Evolutionary conservation across 306 rosid genomes (phyloP).

Genomic region (Lablab purpureus): DNA sequence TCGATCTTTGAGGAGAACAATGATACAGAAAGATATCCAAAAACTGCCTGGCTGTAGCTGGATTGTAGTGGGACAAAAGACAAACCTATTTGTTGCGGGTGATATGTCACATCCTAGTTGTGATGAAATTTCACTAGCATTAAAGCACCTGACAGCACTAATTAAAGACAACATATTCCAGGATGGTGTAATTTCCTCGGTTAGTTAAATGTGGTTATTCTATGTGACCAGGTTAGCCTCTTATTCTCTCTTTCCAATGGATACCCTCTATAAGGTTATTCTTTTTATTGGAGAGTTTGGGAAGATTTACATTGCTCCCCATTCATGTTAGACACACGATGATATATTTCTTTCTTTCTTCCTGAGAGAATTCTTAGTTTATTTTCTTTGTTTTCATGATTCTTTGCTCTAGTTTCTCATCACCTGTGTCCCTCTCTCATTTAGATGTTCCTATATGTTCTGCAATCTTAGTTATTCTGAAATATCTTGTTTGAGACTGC

Average conservation of each 20-base stretch:
- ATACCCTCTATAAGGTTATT: constrained; percentile 40
- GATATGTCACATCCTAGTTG: constrained; percentile 59
- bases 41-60: constrained; percentile 82
- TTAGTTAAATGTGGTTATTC: constrained; percentile 40
- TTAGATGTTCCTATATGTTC: neutral
- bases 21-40: constrained; percentile 70
- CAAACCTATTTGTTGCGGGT: constrained; percentile 61
- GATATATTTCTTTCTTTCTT: constrained; percentile 40
- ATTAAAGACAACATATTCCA: constrained; percentile 56
- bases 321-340: constrained; percentile 2
- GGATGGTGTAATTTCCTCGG: constrained; percentile 28
- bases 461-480: constrained; percentile 5
- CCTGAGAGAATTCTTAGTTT: constrained; percentile 42
- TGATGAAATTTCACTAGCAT: constrained; percentile 56
- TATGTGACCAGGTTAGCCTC: constrained; percentile 49
- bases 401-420: constrained; percentile 8
- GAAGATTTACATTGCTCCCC: constrained; percentile 37
- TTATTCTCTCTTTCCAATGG: constrained; percentile 43
- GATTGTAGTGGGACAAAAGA: constrained; percentile 69
- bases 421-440: neutral
- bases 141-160: constrained; percentile 58
- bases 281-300: constrained; percentile 46
- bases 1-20: constrained; percentile 64
- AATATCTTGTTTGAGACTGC: constrained; percentile 6
- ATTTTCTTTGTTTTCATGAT: constrained; percentile 2